These are phyloP conservation scores for Microbotryomycetes sp. DNA, from an alignment of 1,284 basidiomycete species.

Conservation along the genomic window DNA sequence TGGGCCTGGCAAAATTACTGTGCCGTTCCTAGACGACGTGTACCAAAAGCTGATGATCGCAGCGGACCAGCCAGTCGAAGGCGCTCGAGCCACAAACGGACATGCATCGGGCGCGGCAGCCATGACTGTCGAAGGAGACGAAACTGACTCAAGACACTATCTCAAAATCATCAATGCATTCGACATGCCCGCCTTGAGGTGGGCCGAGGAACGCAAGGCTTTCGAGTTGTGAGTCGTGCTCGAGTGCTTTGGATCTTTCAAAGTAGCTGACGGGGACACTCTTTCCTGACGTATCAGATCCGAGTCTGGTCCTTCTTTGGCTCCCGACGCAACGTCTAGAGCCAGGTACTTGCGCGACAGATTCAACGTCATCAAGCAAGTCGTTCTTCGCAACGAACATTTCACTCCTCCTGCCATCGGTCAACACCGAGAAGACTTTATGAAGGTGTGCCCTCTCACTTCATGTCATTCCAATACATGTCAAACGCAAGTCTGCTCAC, in stretches of 20 bases:
- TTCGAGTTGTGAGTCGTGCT: constrained; percentile 64
- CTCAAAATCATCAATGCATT: constrained; percentile 82
- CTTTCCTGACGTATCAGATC: constrained; percentile 47
- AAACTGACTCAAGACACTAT: constrained; percentile 72
- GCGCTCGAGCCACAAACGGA: neutral
- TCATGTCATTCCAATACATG: accelerated
- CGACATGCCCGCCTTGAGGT: constrained; percentile 87
- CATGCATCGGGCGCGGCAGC: neutral
- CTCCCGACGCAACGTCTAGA: constrained; percentile 71
- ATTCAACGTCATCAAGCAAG: constrained; percentile 79
- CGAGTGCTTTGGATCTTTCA: constrained; percentile 1
- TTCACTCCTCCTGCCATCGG: constrained; percentile 89
- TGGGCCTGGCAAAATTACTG: constrained; percentile 47
- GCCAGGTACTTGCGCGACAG: constrained; percentile 70
- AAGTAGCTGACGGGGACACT: neutral
- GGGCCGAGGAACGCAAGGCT: constrained; percentile 72
- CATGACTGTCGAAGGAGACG: constrained; percentile 18
- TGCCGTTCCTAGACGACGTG: constrained; percentile 65
- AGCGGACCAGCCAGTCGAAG: constrained; percentile 40
- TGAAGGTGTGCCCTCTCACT: constrained; percentile 56
- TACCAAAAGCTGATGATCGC: constrained; percentile 74
- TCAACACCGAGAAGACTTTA: constrained; percentile 69
- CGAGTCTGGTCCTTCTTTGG: constrained; percentile 55
- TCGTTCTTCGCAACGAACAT: constrained; percentile 85
- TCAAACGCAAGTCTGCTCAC: neutral